A percentile compares a stretch with the other conserved stretches of the same genome.
Conservation (phyloP, 2,329 filamentous ascomycete genomes). For the Pseudogymnoascus sp. region DNA sequence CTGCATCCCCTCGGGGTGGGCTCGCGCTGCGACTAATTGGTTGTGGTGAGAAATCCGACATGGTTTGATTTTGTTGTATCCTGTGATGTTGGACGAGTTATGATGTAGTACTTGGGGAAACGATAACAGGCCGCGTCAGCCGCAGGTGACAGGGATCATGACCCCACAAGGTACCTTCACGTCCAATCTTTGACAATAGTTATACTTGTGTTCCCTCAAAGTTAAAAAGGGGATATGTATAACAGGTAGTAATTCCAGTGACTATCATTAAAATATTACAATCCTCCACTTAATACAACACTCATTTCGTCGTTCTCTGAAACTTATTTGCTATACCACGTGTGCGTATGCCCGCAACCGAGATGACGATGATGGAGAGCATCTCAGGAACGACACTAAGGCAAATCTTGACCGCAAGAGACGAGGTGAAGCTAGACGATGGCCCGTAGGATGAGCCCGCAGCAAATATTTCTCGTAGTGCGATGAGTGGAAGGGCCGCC, state of each 20-base stretch:
- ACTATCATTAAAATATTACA: background rate
- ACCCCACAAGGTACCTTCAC: background rate
- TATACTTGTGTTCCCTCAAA: background rate
- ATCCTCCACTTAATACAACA: background rate
- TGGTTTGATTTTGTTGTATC: background rate
- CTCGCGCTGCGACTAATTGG: background rate
- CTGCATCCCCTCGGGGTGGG: background rate
- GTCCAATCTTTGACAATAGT: background rate
- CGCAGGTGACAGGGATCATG: background rate
- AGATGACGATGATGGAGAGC: background rate
- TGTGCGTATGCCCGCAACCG: background rate
- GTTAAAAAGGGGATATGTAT: background rate
- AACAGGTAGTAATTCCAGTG: background rate
- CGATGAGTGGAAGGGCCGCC: background rate
- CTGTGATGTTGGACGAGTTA: background rate
- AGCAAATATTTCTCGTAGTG: slow-evolving; percentile 2
- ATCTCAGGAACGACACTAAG: background rate
- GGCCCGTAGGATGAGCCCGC: background rate
- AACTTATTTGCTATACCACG: background rate
- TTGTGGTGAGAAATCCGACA: background rate
- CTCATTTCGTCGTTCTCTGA: background rate
- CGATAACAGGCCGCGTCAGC: background rate
- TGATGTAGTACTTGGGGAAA: background rate
- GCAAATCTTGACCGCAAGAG: background rate
- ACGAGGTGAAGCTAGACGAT: background rate